Evolutionary conservation across 495 filamentous ascomycete genomes (phyloP).

Genomic region (Penicillium angulare): DNA sequence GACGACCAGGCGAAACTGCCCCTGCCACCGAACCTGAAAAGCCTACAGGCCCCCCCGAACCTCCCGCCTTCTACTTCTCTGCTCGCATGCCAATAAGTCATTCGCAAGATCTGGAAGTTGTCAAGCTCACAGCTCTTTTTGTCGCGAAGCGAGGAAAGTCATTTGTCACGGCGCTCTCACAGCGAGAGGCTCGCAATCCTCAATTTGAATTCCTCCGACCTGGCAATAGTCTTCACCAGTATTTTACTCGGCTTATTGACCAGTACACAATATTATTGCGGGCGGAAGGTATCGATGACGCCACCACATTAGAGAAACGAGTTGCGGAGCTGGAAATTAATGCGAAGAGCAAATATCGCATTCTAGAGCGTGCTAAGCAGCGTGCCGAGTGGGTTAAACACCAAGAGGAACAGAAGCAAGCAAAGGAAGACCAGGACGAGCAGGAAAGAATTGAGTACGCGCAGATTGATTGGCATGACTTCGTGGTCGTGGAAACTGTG

Average conservation of each 20-base stretch:
- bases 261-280: constrained; percentile 86
- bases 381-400: constrained; percentile 84
- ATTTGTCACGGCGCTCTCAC: constrained; percentile 84
- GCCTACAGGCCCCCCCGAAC: constrained; percentile 79
- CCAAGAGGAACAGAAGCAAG: constrained; percentile 80
- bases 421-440: constrained; percentile 86
- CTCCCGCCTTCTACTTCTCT: constrained; percentile 90
- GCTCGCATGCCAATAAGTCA: constrained; percentile 97
- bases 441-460: constrained; percentile 81
- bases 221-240: constrained; percentile 93
- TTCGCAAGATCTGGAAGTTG: constrained; percentile 91
- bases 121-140: constrained; percentile 84
- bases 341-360: constrained; percentile 71
- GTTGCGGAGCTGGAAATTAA: constrained; percentile 75
- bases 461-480: constrained; percentile 98
- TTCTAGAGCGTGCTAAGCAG: constrained; percentile 76
- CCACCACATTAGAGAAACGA: constrained; percentile 67
- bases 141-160: constrained; percentile 87
- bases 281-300: constrained; percentile 61
- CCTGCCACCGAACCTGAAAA: constrained; percentile 58
- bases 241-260: constrained; percentile 86
- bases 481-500: constrained; percentile 95
- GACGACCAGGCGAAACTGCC: constrained; percentile 63
- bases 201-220: constrained; percentile 97
- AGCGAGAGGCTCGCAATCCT: constrained; percentile 85